A percentile compares a stretch with the other conserved stretches of the same genome.
Conservation (phyloP, 768 basidiomycete genomes). For the Mrakia hoshinonis region DNA sequence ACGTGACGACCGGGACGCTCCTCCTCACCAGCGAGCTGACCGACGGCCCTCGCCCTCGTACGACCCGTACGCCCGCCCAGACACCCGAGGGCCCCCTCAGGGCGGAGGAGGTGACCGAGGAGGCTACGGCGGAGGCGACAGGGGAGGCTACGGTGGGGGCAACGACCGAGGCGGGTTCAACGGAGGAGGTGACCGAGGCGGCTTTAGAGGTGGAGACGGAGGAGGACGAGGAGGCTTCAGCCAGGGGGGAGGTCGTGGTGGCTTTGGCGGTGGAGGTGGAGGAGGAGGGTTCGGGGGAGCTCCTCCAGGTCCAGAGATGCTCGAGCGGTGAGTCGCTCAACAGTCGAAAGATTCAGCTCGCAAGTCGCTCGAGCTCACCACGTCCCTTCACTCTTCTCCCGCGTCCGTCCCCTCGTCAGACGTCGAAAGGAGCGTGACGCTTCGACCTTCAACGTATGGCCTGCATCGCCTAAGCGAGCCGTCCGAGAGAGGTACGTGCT, state of each 20-base stretch:
- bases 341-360: not conserved
- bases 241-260: not conserved
- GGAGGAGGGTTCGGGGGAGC: constrained; percentile 2
- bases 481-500: constrained; percentile 22
- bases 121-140: not conserved
- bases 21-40: constrained; percentile 14
- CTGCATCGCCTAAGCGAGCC: constrained; percentile 27
- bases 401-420: constrained; percentile 5
- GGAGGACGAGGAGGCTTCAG: not conserved
- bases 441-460: constrained; percentile 22
- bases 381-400: not conserved
- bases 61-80: constrained; percentile 15
- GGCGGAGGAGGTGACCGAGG: not conserved
- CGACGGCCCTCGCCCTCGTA: constrained; percentile 22
- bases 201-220: not conserved
- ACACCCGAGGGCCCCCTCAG: not conserved
- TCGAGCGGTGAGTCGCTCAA: constrained; percentile 16
- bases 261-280: not conserved
- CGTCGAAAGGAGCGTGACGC: constrained; percentile 26
- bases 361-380: not conserved
- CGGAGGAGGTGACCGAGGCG: not conserved
- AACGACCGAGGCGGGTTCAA: not conserved
- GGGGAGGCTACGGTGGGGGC: not conserved
- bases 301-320: constrained; percentile 9
- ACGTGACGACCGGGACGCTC: constrained; percentile 11